Base-by-base conservation (phyloP, 768 basidiomycete species). In the Boletellus sp. region DNA sequence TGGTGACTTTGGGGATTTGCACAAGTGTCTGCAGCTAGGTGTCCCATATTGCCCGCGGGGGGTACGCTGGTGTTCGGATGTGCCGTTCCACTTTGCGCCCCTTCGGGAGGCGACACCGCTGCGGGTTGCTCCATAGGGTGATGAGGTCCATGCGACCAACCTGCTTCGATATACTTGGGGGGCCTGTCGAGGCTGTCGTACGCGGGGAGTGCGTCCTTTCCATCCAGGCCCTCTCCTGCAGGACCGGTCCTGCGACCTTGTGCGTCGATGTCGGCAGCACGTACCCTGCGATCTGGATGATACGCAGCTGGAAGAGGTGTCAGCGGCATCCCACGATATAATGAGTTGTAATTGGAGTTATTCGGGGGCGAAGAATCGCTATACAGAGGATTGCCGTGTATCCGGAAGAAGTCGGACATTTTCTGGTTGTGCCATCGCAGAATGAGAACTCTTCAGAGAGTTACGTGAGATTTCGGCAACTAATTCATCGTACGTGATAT, bases 141-240 rank as follows among this genome's bases (percentile, higher is more conserved):
- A 7, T 31, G 47, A 33, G 32, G 40, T 6, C 20, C 36, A 7
- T 42, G 53, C 12, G 47, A 39, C 54, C 55, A 50, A 24, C 50
- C 33, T 6, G 49, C 43, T 19, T 72, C 72, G 0, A 59, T 33
- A 55, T 79, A 79, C 47, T 72, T 75, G 23, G 78, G 78, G 23
- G 77, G 78, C 10, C 75, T 68, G 26, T 77, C 77, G 12, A 60
- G 42, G 13, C 54, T 61, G 38, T 78, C 73, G 40, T 79, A 80
- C 5, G 77, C 75, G 8, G 78, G 78, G 22, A 79, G 68, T 0
- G 58, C 50, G 28, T 79, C 78, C 53, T 78, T 79, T 51, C 75
- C 73, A 0, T 63, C 60, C 48, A 66, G 51, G 11, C 57, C 58
- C 16, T 69, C 71, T 44, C 69, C 70, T 34, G 70, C 60, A 1